Base-by-base conservation (phyloP, 352 stramenopile species). In the Phytophthora meadii region DNA sequence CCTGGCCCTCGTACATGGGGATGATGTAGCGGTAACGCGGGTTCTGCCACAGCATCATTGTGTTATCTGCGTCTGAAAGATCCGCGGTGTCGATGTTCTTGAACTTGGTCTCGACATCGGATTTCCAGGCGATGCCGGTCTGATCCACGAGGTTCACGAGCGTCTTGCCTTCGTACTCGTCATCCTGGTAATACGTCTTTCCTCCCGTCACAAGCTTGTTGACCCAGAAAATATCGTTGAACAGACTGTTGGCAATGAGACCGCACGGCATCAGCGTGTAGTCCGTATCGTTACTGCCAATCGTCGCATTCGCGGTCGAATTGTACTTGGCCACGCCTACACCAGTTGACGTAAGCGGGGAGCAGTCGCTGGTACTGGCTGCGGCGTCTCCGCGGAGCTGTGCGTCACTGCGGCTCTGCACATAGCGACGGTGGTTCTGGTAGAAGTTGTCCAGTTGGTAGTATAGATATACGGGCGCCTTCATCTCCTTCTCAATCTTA, bases 401-500 rank as follows among this genome's bases (percentile, higher is more conserved):
- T 59, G 81, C 87, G 50, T 97, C 82, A 68, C 97, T 97, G 42
- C 88, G 78, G 45, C 87, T 98, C 58, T 87, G 87, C 17, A 96
- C 81, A 74, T 99, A 99, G 34, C 86, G 86, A 32, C 97, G 84
- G 79, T 99, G 97, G 81, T 99, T 99, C 84, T 99, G 98, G 83
- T 99, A 99, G 77, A 99, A 99, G 79, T 99, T 99, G 63, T 97
- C 89, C 28, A 99, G 76, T 79, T 99, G 92, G 73, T 99, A 99
- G 84, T 99, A 98, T 5, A 99, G 80, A 67, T 98, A 97, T 40
- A 99, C 84, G 4, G 97, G 97, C 49, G 92, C 92, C 48, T 97
- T 79, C 93, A 99, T 98, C 57, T 99, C 83, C 54, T 97, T 83
- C 24, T 87, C 71, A 61, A 98, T 84, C 2, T 81, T 79, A 48